A percentile compares a stretch with the other conserved stretches of the same genome.
Conservation (phyloP, 2,329 filamentous ascomycete genomes). For the Alternaria sp. region DNA sequence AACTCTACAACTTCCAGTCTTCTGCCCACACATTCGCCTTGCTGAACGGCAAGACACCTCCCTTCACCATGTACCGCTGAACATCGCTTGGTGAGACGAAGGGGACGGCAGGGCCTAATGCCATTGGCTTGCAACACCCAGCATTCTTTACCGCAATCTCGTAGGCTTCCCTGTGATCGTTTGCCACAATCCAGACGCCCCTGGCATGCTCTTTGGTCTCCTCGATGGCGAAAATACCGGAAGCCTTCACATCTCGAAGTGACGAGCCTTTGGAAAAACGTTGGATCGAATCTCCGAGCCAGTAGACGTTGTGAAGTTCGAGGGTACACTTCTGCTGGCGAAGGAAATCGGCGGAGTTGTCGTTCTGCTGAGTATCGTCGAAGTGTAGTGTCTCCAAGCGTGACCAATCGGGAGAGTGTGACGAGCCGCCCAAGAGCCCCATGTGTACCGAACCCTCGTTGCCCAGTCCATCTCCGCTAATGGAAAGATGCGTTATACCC, state of each 20-base stretch:
- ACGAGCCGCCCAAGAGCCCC: not conserved
- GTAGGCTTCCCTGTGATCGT: not conserved
- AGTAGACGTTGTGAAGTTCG: not conserved
- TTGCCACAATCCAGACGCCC: not conserved
- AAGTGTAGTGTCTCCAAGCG: not conserved
- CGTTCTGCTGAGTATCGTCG: not conserved
- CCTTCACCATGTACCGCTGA: not conserved
- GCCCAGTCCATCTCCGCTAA: not conserved
- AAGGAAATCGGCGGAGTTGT: not conserved
- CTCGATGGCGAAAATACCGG: not conserved
- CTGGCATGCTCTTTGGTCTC: not conserved
- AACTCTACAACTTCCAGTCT: not conserved
- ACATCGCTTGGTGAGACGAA: not conserved
- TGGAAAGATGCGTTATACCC: not conserved
- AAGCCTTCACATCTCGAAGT: not conserved
- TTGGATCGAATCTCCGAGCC: not conserved
- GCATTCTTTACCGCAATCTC: not conserved
- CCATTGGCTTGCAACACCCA: not conserved
- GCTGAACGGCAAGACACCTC: not conserved
- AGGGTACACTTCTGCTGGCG: not conserved
- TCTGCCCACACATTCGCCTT: not conserved
- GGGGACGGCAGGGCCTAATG: not conserved
- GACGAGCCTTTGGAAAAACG: not conserved
- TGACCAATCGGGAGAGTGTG: not conserved
- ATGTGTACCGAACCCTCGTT: not conserved